Percentiles rank a stretch among this genome's conserved stretches.
These are phyloP conservation scores for Picochlorum sp. DNA, from an alignment of 139 green algal species.

Conservation along the genomic window DNA sequence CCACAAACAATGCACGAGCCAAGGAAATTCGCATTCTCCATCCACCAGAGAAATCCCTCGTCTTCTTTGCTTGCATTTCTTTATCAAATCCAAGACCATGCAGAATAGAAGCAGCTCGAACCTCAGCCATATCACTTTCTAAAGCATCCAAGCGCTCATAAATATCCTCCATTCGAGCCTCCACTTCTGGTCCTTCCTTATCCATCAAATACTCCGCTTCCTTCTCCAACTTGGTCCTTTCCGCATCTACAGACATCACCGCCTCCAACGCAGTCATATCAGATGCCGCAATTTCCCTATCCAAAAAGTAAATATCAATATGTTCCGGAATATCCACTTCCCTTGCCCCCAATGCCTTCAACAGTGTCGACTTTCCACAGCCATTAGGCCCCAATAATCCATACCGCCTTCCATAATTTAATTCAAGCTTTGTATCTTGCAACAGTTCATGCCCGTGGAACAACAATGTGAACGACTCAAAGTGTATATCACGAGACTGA, in stretches of 20 bases:
- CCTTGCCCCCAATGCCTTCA: conserved; percentile 70
- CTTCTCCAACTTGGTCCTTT: conserved; percentile 58
- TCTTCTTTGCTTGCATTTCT: conserved; percentile 73
- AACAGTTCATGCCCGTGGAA: conserved; percentile 80
- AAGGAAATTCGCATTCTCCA: conserved; percentile 96
- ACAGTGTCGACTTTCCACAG: conserved; percentile 76
- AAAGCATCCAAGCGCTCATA: conserved; percentile 71
- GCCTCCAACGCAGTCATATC: conserved; percentile 72
- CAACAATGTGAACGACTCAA: conserved; percentile 69
- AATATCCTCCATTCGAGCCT: conserved; percentile 60
- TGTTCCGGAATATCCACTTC: conserved; percentile 87
- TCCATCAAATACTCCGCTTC: conserved; percentile 62
- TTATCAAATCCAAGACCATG: conserved; percentile 90
- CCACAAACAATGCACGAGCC: conserved; percentile 83
- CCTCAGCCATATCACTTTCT: conserved; percentile 69
- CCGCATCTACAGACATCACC: conserved; percentile 61
- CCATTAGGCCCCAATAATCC: conserved; percentile 82
- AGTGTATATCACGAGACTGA: conserved; percentile 66
- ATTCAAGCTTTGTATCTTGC: conserved; percentile 57
- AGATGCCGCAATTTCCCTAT: conserved; percentile 67
- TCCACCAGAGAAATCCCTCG: conserved; percentile 86
- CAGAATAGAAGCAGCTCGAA: conserved; percentile 74
- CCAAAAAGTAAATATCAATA: conserved; percentile 89
- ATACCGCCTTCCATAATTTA: conserved; percentile 79
- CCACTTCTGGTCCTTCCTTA: conserved; percentile 60